Percentiles rank a stretch among this genome's conserved stretches.
phyloP scores from a whole-genome alignment of 2,329 filamentous ascomycete species.

The Mollisiaceae sp. region DNA sequence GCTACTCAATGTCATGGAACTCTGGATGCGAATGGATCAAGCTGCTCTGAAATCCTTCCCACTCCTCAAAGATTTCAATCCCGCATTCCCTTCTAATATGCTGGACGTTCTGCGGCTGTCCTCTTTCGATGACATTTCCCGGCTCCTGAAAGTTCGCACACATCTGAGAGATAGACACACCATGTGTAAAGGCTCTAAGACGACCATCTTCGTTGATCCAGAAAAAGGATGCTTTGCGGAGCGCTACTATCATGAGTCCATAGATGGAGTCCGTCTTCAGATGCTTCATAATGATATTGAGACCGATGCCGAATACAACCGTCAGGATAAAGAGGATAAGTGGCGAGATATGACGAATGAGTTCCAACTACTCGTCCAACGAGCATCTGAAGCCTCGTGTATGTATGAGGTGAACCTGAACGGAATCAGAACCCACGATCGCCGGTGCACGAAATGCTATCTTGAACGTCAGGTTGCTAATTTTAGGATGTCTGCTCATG shows the following conservation, averaged over 20 bases:
- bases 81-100: slow-evolving; percentile 53
- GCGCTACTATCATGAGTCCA: slow-evolving; percentile 19
- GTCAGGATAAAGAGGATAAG: slow-evolving; percentile 47
- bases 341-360: slow-evolving; percentile 39
- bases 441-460: slow-evolving; percentile 51
- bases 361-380: slow-evolving; percentile 46
- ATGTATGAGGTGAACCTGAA: slow-evolving; percentile 42
- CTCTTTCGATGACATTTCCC: slow-evolving; percentile 52
- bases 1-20: slow-evolving; percentile 58
- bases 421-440: slow-evolving; percentile 38
- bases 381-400: slow-evolving; percentile 44
- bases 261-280: slow-evolving; percentile 43
- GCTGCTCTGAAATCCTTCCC: slow-evolving; percentile 49
- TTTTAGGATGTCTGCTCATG: slow-evolving; percentile 53
- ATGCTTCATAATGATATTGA: slow-evolving; percentile 45
- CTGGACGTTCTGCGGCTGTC: slow-evolving; percentile 63
- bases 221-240: slow-evolving; percentile 43
- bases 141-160: slow-evolving; percentile 54
- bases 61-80: slow-evolving; percentile 56
- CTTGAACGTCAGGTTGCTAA: slow-evolving; percentile 44
- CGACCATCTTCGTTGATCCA: slow-evolving; percentile 55
- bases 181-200: slow-evolving; percentile 28
- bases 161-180: slow-evolving; percentile 56
- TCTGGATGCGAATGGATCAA: slow-evolving; percentile 63
- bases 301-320: slow-evolving; percentile 37